Percentiles rank a stretch among this genome's conserved stretches.
phyloP scores from a whole-genome alignment of 495 filamentous ascomycete species.

The Lophiotrema nucula region DNA sequence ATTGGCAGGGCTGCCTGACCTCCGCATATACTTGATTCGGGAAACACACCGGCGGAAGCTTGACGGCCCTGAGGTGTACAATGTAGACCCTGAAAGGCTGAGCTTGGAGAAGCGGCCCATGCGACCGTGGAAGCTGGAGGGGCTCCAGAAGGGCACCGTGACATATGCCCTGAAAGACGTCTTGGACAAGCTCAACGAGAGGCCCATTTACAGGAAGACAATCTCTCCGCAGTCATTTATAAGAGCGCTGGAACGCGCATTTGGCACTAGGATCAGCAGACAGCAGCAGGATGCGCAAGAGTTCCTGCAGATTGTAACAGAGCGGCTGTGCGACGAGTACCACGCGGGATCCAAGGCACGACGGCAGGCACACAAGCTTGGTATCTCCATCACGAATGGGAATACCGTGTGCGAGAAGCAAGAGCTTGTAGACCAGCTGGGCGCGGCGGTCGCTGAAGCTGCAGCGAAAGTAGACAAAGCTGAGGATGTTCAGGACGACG shows the following conservation, averaged over 20 bases:
- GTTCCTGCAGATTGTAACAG: constrained; percentile 88
- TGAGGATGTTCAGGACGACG: constrained; percentile 1
- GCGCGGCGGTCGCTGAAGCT: constrained; percentile 2
- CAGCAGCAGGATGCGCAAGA: constrained; percentile 99
- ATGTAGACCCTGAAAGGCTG: constrained; percentile 49
- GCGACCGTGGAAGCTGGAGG: constrained; percentile 65
- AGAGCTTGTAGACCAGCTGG: constrained; percentile 25
- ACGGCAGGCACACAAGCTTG: constrained; percentile 39
- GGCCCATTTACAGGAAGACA: constrained; percentile 89
- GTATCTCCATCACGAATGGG: constrained; percentile 3
- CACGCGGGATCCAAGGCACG: constrained; percentile 76
- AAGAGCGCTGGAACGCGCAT: constrained; percentile 75
- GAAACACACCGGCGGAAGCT: constrained; percentile 79
- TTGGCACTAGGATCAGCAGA: constrained; percentile 83
- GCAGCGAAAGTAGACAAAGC: not conserved
- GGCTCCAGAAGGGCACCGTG: constrained; percentile 74
- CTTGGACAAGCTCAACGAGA: constrained; percentile 88
- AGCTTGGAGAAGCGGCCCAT: constrained; percentile 23
- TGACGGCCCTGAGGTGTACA: constrained; percentile 71
- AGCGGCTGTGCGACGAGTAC: constrained; percentile 90
- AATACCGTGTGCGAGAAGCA: constrained; percentile 17
- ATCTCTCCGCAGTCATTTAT: constrained; percentile 85
- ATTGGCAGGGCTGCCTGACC: constrained; percentile 87
- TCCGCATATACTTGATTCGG: constrained; percentile 85
- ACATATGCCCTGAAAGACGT: constrained; percentile 90